These are phyloP conservation scores for Candida multigemmis DNA, from an alignment of 805 yeast species.

Conservation along the genomic window DNA sequence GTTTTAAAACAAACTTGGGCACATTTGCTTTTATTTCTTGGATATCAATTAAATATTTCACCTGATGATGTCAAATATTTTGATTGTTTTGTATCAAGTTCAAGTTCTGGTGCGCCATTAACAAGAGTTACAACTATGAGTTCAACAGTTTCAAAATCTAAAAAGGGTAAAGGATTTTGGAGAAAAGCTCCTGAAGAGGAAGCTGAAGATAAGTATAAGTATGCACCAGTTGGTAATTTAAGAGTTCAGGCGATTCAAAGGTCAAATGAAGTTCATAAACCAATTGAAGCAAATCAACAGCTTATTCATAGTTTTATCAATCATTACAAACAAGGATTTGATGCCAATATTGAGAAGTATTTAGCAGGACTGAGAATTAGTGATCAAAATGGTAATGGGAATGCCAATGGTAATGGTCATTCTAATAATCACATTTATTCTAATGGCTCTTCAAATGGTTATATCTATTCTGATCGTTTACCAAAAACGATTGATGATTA, in stretches of 20 bases:
- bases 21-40: conserved; percentile 50
- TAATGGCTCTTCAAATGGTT: conserved; percentile 2
- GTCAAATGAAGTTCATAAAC: conserved; percentile 14
- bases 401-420: too few species aligned
- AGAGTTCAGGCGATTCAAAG: conserved; percentile 19
- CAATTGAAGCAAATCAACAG: conserved; percentile 12
- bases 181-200: conserved; percentile 6
- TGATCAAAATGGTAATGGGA: too few species aligned
- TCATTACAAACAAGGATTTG: conserved; percentile 10
- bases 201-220: conserved; percentile 2
- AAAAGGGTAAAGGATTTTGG: conserved; percentile 24
- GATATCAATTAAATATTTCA: conserved; percentile 28
- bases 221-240: conserved; percentile 12
- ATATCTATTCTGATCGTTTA: too few species aligned
- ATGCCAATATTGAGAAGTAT: not conserved
- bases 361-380: too few species aligned
- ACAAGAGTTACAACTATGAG: conserved; percentile 6
- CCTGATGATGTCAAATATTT: conserved; percentile 17
- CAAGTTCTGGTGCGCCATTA: conserved; percentile 5
- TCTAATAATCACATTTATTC: conserved; percentile 2
- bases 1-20: conserved; percentile 68
- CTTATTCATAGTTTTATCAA: conserved; percentile 11
- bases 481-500: conserved; percentile 8
- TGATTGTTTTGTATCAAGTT: conserved; percentile 24
- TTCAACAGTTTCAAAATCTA: conserved; percentile 8